Percentiles rank a stretch among this genome's conserved stretches.
Conservation (phyloP, 2,329 filamentous ascomycete genomes). For the Hypoxylon sp. region DNA sequence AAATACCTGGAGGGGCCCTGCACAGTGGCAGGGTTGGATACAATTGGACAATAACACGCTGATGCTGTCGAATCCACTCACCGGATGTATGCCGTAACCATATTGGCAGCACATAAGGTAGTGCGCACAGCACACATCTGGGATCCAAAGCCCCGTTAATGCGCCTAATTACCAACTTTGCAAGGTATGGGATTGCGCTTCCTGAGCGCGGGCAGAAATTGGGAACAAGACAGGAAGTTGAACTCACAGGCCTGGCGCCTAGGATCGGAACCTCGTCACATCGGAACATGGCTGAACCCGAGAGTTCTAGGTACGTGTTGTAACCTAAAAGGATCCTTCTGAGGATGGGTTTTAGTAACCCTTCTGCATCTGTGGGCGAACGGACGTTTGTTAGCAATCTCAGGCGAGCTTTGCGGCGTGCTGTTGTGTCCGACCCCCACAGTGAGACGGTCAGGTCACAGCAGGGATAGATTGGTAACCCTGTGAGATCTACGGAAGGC, state of each 20-base stretch:
- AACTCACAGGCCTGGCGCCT: slow-evolving; percentile 22
- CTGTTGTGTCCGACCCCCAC: slow-evolving; percentile 32
- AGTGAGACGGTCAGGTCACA: slow-evolving; percentile 33
- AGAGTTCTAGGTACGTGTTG: slow-evolving; percentile 17
- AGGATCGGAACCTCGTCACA: slow-evolving; percentile 39
- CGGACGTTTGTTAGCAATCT: slow-evolving; percentile 24
- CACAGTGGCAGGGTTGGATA: slow-evolving; percentile 22
- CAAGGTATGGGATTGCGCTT: slow-evolving; percentile 21
- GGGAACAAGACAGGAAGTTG: slow-evolving; percentile 28
- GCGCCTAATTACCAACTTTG: slow-evolving; percentile 37
- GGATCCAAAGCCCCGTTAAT: slow-evolving; percentile 28
- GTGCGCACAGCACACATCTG: slow-evolving; percentile 22
- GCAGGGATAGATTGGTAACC: slow-evolving; percentile 42
- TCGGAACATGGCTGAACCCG: slow-evolving; percentile 37
- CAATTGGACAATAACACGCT: slow-evolving; percentile 25
- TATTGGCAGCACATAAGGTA: slow-evolving; percentile 13
- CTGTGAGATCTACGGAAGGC: slow-evolving; percentile 43
- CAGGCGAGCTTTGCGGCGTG: slow-evolving; percentile 29
- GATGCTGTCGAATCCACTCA: slow-evolving; percentile 29
- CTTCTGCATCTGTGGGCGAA: slow-evolving; percentile 7
- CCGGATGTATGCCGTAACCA: slow-evolving; percentile 34
- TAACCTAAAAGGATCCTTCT: slow-evolving; percentile 27
- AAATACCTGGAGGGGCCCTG: slow-evolving; percentile 14
- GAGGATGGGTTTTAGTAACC: slow-evolving; percentile 22
- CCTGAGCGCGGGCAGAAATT: slow-evolving; percentile 34